Conservation (phyloP, 495 filamentous ascomycete genomes). For the Xylaria telfairii region DNA sequence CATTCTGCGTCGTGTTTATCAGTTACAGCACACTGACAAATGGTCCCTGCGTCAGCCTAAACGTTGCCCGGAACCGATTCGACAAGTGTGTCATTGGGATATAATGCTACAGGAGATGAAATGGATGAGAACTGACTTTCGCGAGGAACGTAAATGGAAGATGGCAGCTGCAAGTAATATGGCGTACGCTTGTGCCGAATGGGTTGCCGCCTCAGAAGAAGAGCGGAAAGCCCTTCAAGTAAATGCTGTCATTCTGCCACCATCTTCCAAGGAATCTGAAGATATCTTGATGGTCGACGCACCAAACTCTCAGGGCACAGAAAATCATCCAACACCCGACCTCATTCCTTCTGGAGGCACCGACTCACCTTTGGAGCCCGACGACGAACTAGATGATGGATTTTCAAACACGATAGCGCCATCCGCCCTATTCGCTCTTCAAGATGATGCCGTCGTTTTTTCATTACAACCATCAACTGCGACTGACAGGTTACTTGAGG, state of each 20-base stretch:
- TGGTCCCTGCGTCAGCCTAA: constrained; percentile 91
- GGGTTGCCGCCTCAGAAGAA: constrained; percentile 66
- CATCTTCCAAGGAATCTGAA: constrained; percentile 31
- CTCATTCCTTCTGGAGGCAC: constrained; percentile 65
- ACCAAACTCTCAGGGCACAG: constrained; percentile 31
- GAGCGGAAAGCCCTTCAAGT: constrained; percentile 71
- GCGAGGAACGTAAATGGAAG: constrained; percentile 94
- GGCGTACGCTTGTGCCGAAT: constrained; percentile 82
- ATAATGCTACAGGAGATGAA: constrained; percentile 88
- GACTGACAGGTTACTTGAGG: constrained; percentile 81
- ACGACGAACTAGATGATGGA: constrained; percentile 53
- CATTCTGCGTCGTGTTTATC: constrained; percentile 82
- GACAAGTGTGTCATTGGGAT: constrained; percentile 80
- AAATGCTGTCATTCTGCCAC: constrained; percentile 54
- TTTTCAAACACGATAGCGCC: constrained; percentile 61
- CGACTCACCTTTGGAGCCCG: constrained; percentile 54
- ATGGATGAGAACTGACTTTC: constrained; percentile 96
- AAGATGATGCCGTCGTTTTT: constrained; percentile 82
- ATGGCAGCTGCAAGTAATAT: constrained; percentile 76
- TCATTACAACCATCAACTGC: constrained; percentile 74
- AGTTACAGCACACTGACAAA: constrained; percentile 83
- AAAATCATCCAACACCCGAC: constrained; percentile 70
- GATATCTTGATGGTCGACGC: constrained; percentile 37
- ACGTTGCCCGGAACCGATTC: constrained; percentile 75
- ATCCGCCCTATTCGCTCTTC: constrained; percentile 81